Evolutionary conservation across 805 yeast species (phyloP), one percentile per base, ranked within the genome.

Genomic region (Myxozyma sirexii): DNA sequence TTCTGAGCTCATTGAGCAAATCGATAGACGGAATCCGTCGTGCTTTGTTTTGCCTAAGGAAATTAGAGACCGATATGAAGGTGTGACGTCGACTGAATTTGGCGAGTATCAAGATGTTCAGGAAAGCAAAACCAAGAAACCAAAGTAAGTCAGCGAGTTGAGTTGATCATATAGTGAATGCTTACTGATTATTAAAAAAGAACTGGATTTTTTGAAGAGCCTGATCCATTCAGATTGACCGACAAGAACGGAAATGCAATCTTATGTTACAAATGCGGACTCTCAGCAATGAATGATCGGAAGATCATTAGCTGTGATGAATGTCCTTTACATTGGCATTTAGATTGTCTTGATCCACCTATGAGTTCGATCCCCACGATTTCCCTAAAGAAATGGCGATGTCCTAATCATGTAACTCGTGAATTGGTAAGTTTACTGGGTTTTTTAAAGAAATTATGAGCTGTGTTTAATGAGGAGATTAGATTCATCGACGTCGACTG

Each of bases 291-390:
- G 54, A 74, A 76, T 21, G 80, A 83, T 44, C 77, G 80, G 50
- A 78, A 81, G 37, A 77, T 92, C 19, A 81, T 85, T 15, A 83
- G 82, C 57, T 92, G 98, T 72, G 97, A 90, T 69, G 88, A 86
- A 69, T 92, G 98, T 72, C 78, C 86, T 0, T 76, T 87, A 2
- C 81, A 85, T 17, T 92, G 96, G 96, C 98, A 92, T 74, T 73
- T 92, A 48, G 97, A 93, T 73, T 92, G 98, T 72, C 73, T 92
- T 15, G 78, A 81, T 53, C 88, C 89, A 1, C 96, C 97, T 1
- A 75, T 90, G 66, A 79, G 89, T 15, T 78, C 86, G 4, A 82
- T 86, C 19, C 89, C 90, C 68, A 84, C 63, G n/a, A 45, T 86
- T 42, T 71, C 88, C 45, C 96, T 94, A 1, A 78, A 79, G 46